These are phyloP conservation scores for Batkoa obscura DNA, from an alignment of 371 early-diverging fungal genomes.

Conservation along the genomic window DNA sequence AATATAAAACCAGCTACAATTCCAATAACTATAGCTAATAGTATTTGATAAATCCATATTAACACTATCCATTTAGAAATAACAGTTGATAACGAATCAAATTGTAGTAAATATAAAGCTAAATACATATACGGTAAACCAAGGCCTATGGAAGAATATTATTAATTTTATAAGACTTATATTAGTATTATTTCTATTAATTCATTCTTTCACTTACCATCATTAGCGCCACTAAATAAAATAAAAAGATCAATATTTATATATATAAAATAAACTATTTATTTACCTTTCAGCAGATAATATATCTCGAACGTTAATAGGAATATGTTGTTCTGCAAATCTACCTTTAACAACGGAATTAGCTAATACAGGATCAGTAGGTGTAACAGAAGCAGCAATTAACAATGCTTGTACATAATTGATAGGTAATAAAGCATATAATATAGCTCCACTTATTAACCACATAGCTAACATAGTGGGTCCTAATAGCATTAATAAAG, in stretches of 20 bases:
- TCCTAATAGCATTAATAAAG: conserved; percentile 55
- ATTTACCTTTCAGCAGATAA: conserved; percentile 59
- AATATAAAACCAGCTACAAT: conserved; percentile 50
- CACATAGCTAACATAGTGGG: conserved; percentile 82
- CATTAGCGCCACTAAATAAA: conserved; percentile 40
- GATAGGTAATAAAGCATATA: conserved; percentile 42
- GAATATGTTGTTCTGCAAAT: conserved; percentile 83
- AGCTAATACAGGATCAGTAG: conserved; percentile 90
- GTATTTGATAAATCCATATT: conserved; percentile 52
- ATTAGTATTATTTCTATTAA: no score
- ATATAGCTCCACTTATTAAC: conserved; percentile 46
- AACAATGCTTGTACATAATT: conserved; percentile 46
- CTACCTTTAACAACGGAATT: conserved; percentile 84
- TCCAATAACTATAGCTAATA: conserved; percentile 57
- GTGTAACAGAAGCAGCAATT: conserved; percentile 76
- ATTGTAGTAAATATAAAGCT: conserved; percentile 39
- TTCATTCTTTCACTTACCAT: conserved; percentile 17
- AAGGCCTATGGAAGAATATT: conserved; percentile 21
- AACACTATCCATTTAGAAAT: conserved; percentile 49
- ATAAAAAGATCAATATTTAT: no score
- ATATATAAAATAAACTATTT: no score
- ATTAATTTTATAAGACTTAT: conserved; percentile 9
- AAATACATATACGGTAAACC: conserved; percentile 75
- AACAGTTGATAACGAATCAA: conserved; percentile 32
- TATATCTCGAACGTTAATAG: conserved; percentile 53